Conservation (phyloP, 2,329 filamentous ascomycete genomes). For the Colletotrichum sp. region DNA sequence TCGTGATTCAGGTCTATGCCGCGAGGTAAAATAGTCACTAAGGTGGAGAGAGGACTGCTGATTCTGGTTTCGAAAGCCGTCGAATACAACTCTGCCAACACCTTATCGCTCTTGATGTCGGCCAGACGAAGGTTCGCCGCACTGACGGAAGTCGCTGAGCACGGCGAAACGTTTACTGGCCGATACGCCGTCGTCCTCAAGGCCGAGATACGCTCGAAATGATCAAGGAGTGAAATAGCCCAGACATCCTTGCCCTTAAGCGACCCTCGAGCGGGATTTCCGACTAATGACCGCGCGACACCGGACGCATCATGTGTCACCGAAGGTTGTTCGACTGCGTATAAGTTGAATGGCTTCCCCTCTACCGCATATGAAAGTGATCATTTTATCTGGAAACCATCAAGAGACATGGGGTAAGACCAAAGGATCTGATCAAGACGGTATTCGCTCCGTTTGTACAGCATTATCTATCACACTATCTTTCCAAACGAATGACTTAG, state of each 20-base stretch:
- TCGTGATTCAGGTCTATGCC: not conserved
- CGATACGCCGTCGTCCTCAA: not conserved
- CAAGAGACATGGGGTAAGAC: not conserved
- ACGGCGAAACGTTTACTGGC: not conserved
- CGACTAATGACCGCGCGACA: not conserved
- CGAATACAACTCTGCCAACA: not conserved
- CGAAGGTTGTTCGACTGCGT: accelerated
- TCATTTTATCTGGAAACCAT: not conserved
- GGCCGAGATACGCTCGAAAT: not conserved
- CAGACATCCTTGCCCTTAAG: not conserved
- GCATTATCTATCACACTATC: not conserved
- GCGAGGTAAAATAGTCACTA: not conserved
- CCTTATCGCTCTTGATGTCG: not conserved
- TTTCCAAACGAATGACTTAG: not conserved
- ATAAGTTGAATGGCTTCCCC: not conserved
- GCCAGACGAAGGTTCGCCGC: not conserved
- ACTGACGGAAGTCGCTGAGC: not conserved
- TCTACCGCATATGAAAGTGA: no score
- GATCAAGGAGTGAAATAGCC: not conserved
- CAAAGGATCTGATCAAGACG: not conserved
- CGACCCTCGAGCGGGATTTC: not conserved
- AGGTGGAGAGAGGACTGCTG: not conserved
- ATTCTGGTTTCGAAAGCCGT: not conserved
- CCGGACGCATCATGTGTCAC: not conserved
- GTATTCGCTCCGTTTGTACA: not conserved